Evolutionary conservation across 305 asterid species (phyloP).

Genomic region (Solanum chacoense): DNA sequence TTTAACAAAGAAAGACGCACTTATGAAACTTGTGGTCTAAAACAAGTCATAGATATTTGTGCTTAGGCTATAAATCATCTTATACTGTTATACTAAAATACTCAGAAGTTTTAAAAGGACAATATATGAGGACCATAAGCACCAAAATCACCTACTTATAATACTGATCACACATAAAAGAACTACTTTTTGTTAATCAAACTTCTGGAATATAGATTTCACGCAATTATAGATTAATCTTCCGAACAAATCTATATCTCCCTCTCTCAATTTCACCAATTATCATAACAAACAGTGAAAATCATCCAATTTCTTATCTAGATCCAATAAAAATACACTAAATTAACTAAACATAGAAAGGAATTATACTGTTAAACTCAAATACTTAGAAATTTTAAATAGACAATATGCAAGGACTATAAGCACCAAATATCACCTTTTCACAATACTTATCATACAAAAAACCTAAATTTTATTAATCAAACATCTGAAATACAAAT

Average conservation of each 20-base stretch:
- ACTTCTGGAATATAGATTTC: not conserved
- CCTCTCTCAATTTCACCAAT: not conserved
- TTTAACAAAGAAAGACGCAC: not conserved
- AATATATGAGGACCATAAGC: not conserved
- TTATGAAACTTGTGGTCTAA: not conserved
- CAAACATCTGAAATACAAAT: not conserved
- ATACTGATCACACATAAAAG: not conserved
- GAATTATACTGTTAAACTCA: not conserved
- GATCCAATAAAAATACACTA: not conserved
- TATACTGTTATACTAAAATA: not conserved
- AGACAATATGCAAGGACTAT: not conserved
- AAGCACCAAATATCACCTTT: not conserved
- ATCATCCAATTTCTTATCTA: not conserved
- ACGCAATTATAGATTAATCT: not conserved
- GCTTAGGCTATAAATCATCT: not conserved
- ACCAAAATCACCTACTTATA: not conserved
- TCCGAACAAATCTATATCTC: not conserved
- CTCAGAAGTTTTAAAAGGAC: not conserved
- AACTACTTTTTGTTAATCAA: not conserved
- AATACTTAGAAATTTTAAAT: not conserved
- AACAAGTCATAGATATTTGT: not conserved
- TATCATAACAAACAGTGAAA: not conserved
- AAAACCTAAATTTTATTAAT: not conserved
- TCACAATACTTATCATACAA: not conserved
- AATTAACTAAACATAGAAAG: not conserved